Conservation (phyloP, 148 eudicot genomes). For the Vaccinium corymbosum region DNA sequence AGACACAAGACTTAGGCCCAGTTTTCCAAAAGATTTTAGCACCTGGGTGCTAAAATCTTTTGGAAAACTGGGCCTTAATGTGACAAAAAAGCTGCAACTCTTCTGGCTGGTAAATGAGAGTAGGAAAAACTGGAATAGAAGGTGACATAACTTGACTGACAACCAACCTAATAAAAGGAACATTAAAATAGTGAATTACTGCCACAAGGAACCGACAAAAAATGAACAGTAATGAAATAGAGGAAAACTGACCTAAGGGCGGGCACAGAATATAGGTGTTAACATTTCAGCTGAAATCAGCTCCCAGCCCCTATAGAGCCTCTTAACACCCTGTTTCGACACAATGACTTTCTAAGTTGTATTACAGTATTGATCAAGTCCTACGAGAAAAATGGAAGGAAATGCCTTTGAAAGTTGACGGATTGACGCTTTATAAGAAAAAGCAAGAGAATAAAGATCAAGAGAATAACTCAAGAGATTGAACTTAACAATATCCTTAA, state of each 20-base stretch:
- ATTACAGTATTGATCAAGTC: conserved; percentile 17
- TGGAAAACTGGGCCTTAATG: too few species aligned
- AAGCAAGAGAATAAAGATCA: conserved; percentile 33
- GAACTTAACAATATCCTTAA: conserved; percentile 17
- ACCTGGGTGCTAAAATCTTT: too few species aligned
- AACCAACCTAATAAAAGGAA: conserved; percentile 28
- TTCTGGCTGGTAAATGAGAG: conserved; percentile 7
- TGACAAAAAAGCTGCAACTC: not conserved
- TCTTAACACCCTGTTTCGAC: conserved; percentile 87
- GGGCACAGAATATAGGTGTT: conserved; percentile 63
- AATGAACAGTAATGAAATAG: conserved; percentile 38
- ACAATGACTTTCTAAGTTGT: conserved; percentile 70
- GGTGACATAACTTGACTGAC: conserved; percentile 23
- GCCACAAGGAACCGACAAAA: conserved; percentile 46
- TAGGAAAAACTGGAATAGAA: conserved; percentile 5
- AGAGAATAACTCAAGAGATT: conserved; percentile 28
- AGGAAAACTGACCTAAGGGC: conserved; percentile 73
- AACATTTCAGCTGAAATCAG: conserved; percentile 79
- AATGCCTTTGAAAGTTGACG: conserved; percentile 29
- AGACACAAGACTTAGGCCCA: not conserved
- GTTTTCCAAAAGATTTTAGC: too few species aligned
- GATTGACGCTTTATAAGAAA: conserved; percentile 34
- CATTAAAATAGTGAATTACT: conserved; percentile 35
- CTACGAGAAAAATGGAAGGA: conserved; percentile 45
- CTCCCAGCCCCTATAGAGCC: conserved; percentile 84